Evolutionary conservation across 768 basidiomycete genomes (phyloP).

Genomic region (Sarcodon aspratus): DNA sequence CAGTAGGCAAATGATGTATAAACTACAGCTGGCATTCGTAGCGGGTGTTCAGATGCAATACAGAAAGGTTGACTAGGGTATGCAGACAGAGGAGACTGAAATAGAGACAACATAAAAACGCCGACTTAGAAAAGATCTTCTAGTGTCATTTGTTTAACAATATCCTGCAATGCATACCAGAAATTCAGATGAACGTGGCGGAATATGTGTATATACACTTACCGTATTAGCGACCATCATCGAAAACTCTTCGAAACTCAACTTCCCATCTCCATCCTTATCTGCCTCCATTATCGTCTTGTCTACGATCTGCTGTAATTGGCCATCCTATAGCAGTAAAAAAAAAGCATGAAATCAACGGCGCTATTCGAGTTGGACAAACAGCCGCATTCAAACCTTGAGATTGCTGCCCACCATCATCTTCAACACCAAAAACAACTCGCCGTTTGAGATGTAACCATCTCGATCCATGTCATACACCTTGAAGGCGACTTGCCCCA

Average conservation of each 20-base stretch:
- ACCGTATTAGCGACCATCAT: conserved; percentile 96
- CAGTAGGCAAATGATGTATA: too few species aligned
- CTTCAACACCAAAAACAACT: conserved; percentile 95
- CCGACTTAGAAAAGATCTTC: conserved; percentile 71
- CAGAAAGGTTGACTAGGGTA: too few species aligned
- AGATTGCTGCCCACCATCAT: conserved; percentile 99
- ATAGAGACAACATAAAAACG: too few species aligned
- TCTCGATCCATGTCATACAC: conserved; percentile 99
- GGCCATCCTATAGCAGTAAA: conserved; percentile 64
- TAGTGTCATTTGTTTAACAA: conserved; percentile 97
- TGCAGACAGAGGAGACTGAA: too few species aligned
- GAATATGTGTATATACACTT: conserved; percentile 15
- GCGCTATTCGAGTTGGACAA: background rate
- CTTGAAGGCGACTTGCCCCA: conserved; percentile 84
- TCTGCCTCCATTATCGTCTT: conserved; percentile 99
- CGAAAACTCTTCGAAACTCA: conserved; percentile 95
- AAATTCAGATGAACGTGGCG: background rate
- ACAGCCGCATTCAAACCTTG: conserved; percentile 46
- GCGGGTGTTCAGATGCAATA: too few species aligned
- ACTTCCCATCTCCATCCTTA: conserved; percentile 93
- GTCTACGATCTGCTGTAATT: conserved; percentile 98
- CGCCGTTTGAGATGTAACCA: conserved; percentile 96
- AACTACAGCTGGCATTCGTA: too few species aligned
- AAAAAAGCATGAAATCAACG: background rate
- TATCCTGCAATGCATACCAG: conserved; percentile 46